These are phyloP conservation scores for Kuraishia cidri DNA, from an alignment of 805 yeast species.

Conservation along the genomic window DNA sequence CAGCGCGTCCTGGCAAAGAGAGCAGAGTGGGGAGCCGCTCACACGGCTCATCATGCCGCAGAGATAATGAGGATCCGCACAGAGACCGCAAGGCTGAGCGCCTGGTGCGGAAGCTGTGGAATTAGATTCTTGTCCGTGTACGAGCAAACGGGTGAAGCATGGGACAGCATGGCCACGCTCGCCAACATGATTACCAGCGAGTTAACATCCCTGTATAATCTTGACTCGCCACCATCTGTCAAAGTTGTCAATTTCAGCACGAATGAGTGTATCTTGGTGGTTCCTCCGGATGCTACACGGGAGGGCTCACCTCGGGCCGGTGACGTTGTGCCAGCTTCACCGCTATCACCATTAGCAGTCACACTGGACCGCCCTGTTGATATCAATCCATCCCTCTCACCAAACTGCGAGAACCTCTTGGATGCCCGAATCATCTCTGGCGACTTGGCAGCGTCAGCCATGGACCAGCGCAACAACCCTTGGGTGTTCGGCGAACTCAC, in stretches of 20 bases:
- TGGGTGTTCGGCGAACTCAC: slow-evolving; percentile 5
- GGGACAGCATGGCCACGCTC: slow-evolving; percentile 16
- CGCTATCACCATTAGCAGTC: slow-evolving; percentile 6
- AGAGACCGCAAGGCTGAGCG: slow-evolving; percentile 23
- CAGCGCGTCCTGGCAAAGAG: slow-evolving; percentile 20
- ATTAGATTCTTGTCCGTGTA: slow-evolving; percentile 14
- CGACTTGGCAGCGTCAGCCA: slow-evolving; percentile 1
- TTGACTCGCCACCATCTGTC: slow-evolving; percentile 9
- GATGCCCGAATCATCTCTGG: too few species aligned
- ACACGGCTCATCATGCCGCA: slow-evolving; percentile 28
- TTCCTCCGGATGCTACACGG: slow-evolving; percentile 2
- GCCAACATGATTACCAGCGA: slow-evolving; percentile 16
- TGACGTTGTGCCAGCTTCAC: slow-evolving; percentile 8
- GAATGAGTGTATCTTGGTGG: slow-evolving; percentile 5
- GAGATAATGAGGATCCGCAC: slow-evolving; percentile 28
- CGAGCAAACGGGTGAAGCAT: slow-evolving; percentile 16
- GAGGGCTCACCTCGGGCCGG: not conserved
- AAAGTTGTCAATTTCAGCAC: slow-evolving; percentile 12
- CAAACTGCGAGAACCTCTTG: slow-evolving; percentile 7
- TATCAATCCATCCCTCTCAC: slow-evolving; percentile 3
- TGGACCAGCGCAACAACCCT: not conserved
- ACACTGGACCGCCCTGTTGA: slow-evolving; percentile 5
- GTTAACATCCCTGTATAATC: slow-evolving; percentile 10
- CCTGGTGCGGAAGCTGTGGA: slow-evolving; percentile 18
- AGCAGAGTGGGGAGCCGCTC: slow-evolving; percentile 28